Base-by-base conservation (phyloP, 1,284 basidiomycete species). In the Rhodotorula glutinis region DNA sequence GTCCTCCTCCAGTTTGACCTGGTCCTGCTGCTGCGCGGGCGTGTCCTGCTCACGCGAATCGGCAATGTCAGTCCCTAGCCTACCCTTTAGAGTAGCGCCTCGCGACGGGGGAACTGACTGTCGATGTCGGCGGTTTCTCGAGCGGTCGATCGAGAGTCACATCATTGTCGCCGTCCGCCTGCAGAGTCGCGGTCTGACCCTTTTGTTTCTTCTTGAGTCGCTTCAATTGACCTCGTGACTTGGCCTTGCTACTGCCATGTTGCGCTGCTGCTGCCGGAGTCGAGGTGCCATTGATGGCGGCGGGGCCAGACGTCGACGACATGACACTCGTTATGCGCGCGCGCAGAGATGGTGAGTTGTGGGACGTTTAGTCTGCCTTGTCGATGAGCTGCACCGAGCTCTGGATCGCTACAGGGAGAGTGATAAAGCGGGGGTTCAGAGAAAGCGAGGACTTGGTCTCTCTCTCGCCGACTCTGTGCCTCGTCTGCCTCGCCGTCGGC, bases 161-260 rank as follows among this genome's bases (percentile, higher is more conserved):
- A 1, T 47, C 43, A 21, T 57, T 29, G 40, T 30, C 21, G 16
- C 17, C n/a, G n/a, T n/a, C n/a, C n/a, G n/a, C 44, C 2, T 14
- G 29, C 17, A 10, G 43, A n/a, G 29, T 55, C 23, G 49, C 30
- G 5, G 23, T 23, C 9, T 21, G 30, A 8, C 38, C 63, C 61
- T 68, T 71, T 23, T 66, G 60, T 60, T 76, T 75, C 59, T 74
- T 73, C 68, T 77, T 77, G 49, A 76, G 69, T 38, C 74, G 67
- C 63, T 76, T 76, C 41, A 77, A 70, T 65, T 77, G 76, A 3
- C 75, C 76, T 25, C 75, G 69, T 21, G 72, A 71, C 51, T 66
- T 66, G 64, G 25, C 16, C 25, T 69, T 72, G 44, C 53, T 47
- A 14, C 62, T 71, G 25, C 7, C 11, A 7, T 5, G 33, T 38